These are phyloP conservation scores for Zygotorulaspora mrakii DNA, from an alignment of 1,139 yeast genomes.

Conservation along the genomic window DNA sequence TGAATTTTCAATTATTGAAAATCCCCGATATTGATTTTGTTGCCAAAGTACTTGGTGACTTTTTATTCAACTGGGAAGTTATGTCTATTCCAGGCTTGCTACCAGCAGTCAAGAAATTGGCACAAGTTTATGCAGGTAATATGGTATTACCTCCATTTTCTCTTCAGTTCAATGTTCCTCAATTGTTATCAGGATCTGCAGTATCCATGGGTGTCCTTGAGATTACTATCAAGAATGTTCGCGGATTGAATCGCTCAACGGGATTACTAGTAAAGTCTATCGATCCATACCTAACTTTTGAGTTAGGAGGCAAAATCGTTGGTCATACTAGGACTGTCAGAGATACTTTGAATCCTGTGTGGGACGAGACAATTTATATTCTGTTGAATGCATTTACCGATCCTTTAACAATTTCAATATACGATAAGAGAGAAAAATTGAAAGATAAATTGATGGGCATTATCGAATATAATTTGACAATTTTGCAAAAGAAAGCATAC, in stretches of 20 bases:
- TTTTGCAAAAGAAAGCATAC: constrained; percentile 52
- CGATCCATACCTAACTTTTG: constrained; percentile 83
- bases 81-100: constrained; percentile 81
- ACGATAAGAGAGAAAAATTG: constrained; percentile 73
- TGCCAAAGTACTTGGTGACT: constrained; percentile 67
- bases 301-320: constrained; percentile 53
- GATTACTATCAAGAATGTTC: constrained; percentile 63
- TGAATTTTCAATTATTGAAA: constrained; percentile 76
- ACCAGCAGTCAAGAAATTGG: constrained; percentile 78
- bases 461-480: constrained; percentile 69
- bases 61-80: constrained; percentile 81
- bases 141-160: constrained; percentile 84
- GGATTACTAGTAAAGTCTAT: constrained; percentile 67
- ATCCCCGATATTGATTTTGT: constrained; percentile 86
- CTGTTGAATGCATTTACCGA: constrained; percentile 75
- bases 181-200: constrained; percentile 79
- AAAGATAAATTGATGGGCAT: constrained; percentile 81
- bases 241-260: constrained; percentile 62
- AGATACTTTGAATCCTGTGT: constrained; percentile 67
- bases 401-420: constrained; percentile 64
- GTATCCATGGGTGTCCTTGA: constrained; percentile 85
- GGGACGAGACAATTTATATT: constrained; percentile 76
- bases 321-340: constrained; percentile 65
- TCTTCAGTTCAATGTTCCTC: constrained; percentile 87
- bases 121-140: constrained; percentile 82